Percentiles rank a stretch among this genome's conserved stretches.
These are phyloP conservation scores for Artomyces pyxidatus DNA, from an alignment of 768 basidiomycete genomes.

Conservation along the genomic window DNA sequence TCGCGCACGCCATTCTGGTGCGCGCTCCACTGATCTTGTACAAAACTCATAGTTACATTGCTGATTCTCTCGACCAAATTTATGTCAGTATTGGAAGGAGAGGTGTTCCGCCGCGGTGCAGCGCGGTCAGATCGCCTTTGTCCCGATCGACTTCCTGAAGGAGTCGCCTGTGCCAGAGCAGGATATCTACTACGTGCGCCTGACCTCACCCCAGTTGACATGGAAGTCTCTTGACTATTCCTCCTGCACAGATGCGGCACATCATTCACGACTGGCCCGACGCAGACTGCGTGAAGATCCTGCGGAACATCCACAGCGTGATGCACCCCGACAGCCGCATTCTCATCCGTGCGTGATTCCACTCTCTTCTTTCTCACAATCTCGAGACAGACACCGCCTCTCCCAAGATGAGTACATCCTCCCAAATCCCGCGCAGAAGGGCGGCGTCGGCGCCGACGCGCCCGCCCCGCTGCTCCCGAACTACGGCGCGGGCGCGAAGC, in stretches of 20 bases:
- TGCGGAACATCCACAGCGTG: not conserved
- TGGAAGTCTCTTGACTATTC: not conserved
- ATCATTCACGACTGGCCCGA: conserved; percentile 1
- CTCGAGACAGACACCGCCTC: not conserved
- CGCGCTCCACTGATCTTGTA: not conserved
- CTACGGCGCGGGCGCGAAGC: not conserved
- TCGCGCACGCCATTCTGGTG: not conserved
- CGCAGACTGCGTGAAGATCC: not conserved
- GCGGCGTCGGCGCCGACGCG: not conserved
- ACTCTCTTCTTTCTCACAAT: no score
- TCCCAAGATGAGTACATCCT: not conserved
- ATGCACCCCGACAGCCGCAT: not conserved
- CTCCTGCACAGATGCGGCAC: not conserved
- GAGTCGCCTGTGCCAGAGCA: not conserved
- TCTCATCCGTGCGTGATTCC: not conserved
- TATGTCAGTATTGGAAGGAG: not conserved
- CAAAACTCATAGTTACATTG: not conserved
- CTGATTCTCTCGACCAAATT: no score
- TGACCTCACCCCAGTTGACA: no score
- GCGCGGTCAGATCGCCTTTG: not conserved
- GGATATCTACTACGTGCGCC: not conserved
- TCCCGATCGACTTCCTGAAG: not conserved
- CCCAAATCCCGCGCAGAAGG: not conserved
- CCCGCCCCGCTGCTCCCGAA: not conserved
- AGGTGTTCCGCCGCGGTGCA: not conserved